These are phyloP conservation scores for Talaromyces rugulosus DNA, from an alignment of 2,329 filamentous ascomycete genomes.

Conservation along the genomic window DNA sequence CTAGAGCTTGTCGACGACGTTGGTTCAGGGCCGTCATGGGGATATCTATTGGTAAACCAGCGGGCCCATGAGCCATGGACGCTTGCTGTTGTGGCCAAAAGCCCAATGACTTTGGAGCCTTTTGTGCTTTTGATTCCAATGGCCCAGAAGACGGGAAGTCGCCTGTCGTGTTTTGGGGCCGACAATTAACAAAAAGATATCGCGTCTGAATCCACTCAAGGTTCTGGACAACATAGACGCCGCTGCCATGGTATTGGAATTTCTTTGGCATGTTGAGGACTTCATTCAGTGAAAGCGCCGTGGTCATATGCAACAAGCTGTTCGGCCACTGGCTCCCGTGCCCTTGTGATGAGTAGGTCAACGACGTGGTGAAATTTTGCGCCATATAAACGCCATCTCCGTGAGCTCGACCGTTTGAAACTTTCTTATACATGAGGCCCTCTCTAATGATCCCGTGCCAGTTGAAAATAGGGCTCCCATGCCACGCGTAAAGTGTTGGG, in stretches of 20 bases:
- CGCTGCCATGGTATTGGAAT: slow-evolving; percentile 53
- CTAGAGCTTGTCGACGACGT: slow-evolving; percentile 30
- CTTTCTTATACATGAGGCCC: slow-evolving; percentile 68
- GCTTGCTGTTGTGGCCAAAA: slow-evolving; percentile 36
- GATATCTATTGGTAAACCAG: slow-evolving; percentile 40
- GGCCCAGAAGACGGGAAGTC: not conserved
- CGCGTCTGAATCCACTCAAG: slow-evolving; percentile 86
- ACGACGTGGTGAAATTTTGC: slow-evolving; percentile 54
- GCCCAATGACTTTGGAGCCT: not conserved
- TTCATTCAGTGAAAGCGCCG: slow-evolving; percentile 73
- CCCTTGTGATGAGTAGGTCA: slow-evolving; percentile 38
- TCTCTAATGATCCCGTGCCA: slow-evolving; percentile 89
- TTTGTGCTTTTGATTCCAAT: not conserved
- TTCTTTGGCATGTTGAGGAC: slow-evolving; percentile 68
- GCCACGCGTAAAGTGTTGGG: slow-evolving; percentile 80
- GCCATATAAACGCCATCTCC: slow-evolving; percentile 84
- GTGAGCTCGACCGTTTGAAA: slow-evolving; percentile 62
- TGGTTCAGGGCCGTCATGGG: slow-evolving; percentile 50
- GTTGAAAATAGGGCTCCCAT: slow-evolving; percentile 70
- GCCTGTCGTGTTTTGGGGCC: not conserved
- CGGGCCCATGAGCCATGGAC: slow-evolving; percentile 38
- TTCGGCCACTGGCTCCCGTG: slow-evolving; percentile 56
- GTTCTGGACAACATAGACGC: slow-evolving; percentile 66
- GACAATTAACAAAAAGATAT: slow-evolving; percentile 65
- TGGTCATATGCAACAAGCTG: slow-evolving; percentile 58